Conservation (phyloP, 176 grass and related monocot species). For the Hyparrhenia diplandra region DNA sequence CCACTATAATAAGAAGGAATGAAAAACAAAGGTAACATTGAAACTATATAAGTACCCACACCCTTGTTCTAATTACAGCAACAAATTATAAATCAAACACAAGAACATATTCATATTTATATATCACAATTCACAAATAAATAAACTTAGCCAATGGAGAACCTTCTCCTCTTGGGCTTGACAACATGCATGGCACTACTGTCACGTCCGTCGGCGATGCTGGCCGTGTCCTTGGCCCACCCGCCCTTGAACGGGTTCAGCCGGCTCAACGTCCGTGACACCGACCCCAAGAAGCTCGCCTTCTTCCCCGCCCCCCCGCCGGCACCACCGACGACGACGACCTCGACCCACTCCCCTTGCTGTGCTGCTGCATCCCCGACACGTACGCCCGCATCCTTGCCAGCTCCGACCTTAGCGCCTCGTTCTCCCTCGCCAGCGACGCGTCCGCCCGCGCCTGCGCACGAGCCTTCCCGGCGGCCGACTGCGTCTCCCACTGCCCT, state of each 20-base stretch:
- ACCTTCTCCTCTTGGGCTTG: constrained; percentile 83
- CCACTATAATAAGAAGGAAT: no score
- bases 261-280: constrained; percentile 67
- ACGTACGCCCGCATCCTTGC: constrained; percentile 53
- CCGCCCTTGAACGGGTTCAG: constrained; percentile 74
- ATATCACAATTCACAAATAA: background rate
- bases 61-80: no score
- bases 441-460: constrained; percentile 41
- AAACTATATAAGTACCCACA: no score
- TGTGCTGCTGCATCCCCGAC: constrained; percentile 40
- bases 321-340: background rate
- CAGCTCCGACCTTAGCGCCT: constrained; percentile 59
- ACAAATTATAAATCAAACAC: background rate
- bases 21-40: no score
- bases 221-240: constrained; percentile 60
- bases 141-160: constrained; percentile 56
- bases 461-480: constrained; percentile 14
- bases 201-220: constrained; percentile 16
- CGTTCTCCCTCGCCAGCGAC: constrained; percentile 66
- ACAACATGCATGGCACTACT: background rate
- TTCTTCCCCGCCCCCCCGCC: constrained; percentile 40
- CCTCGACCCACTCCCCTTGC: constrained; percentile 28
- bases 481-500: background rate
- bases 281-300: constrained; percentile 53
- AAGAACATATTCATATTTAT: background rate